Evolutionary conservation across 495 filamentous ascomycete species (phyloP), one percentile per base, ranked within the genome.

Genomic region (Rusavskia elegans): DNA sequence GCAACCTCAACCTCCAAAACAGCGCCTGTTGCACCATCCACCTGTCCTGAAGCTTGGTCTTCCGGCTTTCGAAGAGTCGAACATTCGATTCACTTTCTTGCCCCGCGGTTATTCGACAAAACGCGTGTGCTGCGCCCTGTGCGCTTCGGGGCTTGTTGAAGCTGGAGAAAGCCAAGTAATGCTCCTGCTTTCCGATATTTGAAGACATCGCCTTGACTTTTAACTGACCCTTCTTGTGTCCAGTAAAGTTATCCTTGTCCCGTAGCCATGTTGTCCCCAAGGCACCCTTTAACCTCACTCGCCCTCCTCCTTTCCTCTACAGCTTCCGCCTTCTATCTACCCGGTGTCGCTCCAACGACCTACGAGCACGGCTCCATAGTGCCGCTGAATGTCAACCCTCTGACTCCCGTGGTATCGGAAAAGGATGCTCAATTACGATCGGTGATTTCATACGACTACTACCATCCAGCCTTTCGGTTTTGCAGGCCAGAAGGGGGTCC

Each of bases 391-490:
- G 92, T 98, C 65, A 97, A 98, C 66, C 78, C 81, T 59, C 80
- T 98, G 55, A 94, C 89, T 3, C 89, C 92, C 8, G 77, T 86
- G 5, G 76, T 83, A n/a, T 83, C 81, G 8, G 71, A 77, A 51
- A 68, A 70, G 54, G 87, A 94, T 67, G 76, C 80, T 25, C 81
- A 85, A 53, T 73, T 96, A 21, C 85, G 82, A 62, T 94, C 89
- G n/a, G 83, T 95, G 45, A 77, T 95, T 59, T 82, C 89, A 6
- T 96, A 84, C 70, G 90, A 96, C 69, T 96, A 97, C 74, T 98
- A 98, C 65, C 81, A 90, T 58, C 77, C 78, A 19, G 74, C 74
- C 1, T 93, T 98, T 66, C 80, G 81, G 54, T 95, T 95, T 69
- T 98, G 92, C 68, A 69, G 70, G 41, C 92, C 90, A 1, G 71